Percentiles rank a stretch among this genome's conserved stretches.
Evolutionary conservation across 1,139 yeast genomes (phyloP).

Genomic region (Sugiyamaella castrensis): DNA sequence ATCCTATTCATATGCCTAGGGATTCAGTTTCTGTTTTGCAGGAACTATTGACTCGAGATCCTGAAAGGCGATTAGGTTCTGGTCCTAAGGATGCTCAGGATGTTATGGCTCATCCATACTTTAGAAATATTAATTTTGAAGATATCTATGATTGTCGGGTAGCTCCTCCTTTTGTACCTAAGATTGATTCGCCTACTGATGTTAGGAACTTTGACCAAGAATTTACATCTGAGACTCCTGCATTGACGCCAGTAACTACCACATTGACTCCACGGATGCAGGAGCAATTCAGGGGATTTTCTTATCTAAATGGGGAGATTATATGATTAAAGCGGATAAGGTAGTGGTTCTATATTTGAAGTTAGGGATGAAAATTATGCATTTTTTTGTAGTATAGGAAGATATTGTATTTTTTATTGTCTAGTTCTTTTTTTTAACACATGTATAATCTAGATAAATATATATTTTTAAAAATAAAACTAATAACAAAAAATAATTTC

Average conservation of each 20-base stretch:
- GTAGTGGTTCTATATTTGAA: neutral
- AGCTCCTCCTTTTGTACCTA: conserved; percentile 68
- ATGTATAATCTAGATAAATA: conserved; percentile 1
- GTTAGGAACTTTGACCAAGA: conserved; percentile 92
- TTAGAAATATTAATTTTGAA: conserved; percentile 84
- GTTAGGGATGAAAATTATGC: conserved; percentile 1
- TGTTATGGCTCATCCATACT: conserved; percentile 93
- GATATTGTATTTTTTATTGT: neutral
- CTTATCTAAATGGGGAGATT: conserved; percentile 72
- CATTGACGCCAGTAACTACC: conserved; percentile 90
- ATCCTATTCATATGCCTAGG: conserved; percentile 96
- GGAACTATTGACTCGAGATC: conserved; percentile 86
- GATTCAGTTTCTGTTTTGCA: conserved; percentile 94
- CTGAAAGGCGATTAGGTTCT: conserved; percentile 76
- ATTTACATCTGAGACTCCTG: conserved; percentile 91
- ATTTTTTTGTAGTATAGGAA: neutral
- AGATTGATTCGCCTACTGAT: conserved; percentile 81
- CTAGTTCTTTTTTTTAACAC: conserved; percentile 1
- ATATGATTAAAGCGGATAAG: conserved; percentile 19
- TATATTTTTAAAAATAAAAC: too few relatives aligned
- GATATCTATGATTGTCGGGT: conserved; percentile 72
- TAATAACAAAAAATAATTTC: too few relatives aligned
- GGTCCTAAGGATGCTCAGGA: conserved; percentile 87
- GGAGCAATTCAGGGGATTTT: conserved; percentile 95
- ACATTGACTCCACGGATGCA: conserved; percentile 84